Percentiles rank a stretch among this genome's conserved stretches.
These are phyloP conservation scores for Raphanus sativus DNA, from an alignment of 345 rosid genomes.

Conservation along the genomic window DNA sequence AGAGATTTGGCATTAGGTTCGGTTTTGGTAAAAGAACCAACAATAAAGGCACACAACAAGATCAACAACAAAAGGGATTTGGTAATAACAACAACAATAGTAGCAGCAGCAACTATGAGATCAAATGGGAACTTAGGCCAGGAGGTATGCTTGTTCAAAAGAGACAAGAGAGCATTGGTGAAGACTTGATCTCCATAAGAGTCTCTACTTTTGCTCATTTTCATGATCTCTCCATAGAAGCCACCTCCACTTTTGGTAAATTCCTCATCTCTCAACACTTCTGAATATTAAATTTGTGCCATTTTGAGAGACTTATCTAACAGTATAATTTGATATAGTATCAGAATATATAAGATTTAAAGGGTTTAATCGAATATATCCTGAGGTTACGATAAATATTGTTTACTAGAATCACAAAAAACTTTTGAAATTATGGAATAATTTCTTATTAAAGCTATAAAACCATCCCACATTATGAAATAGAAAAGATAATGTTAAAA, in stretches of 20 bases:
- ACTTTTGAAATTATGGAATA: not conserved
- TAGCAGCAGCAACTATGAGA: constrained; percentile 42
- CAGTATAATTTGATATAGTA: not conserved
- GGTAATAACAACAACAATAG: constrained; percentile 32
- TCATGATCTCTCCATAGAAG: constrained; percentile 72
- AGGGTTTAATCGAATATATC: not conserved
- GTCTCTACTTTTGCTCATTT: constrained; percentile 68
- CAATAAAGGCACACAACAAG: constrained; percentile 31
- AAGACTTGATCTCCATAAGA: constrained; percentile 58
- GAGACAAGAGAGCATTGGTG: constrained; percentile 52
- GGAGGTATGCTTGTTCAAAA: constrained; percentile 96
- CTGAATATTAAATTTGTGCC: not conserved
- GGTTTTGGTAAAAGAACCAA: constrained; percentile 41
- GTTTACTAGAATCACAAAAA: not conserved
- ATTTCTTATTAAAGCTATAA: not conserved
- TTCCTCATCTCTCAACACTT: not conserved
- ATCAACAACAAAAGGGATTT: constrained; percentile 37
- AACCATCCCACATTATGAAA: not conserved
- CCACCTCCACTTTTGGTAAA: constrained; percentile 89
- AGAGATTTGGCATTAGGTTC: constrained; percentile 64
- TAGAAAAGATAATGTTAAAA: not conserved
- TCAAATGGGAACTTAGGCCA: constrained; percentile 86
- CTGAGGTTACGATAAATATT: not conserved
- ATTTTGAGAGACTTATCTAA: not conserved
- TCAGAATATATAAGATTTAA: not conserved